These are phyloP conservation scores for Lasiodiplodia sp. DNA, from an alignment of 2,329 filamentous ascomycete genomes.

Conservation along the genomic window DNA sequence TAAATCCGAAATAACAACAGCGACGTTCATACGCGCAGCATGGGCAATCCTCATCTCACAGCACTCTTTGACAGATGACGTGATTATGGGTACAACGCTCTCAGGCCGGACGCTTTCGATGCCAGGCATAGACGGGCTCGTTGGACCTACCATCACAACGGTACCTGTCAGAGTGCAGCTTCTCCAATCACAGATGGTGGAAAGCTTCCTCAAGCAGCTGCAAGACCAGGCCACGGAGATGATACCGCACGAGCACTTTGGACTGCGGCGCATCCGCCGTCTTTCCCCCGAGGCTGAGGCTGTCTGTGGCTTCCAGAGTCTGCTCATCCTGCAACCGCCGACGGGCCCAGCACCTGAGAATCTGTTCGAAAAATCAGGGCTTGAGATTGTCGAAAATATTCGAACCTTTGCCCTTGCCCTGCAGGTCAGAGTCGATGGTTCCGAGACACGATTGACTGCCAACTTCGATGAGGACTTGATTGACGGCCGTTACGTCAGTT, in stretches of 20 bases:
- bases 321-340: conserved; percentile 57
- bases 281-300: conserved; percentile 53
- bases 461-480: neutral
- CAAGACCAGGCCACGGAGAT: neutral
- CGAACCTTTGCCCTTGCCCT: neutral
- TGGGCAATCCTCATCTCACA: too few relatives aligned
- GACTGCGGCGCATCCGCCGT: conserved; percentile 29
- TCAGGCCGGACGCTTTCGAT: conserved; percentile 46
- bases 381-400: neutral
- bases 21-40: too few relatives aligned
- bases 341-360: too few relatives aligned
- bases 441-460: neutral
- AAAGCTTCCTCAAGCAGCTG: conserved; percentile 34
- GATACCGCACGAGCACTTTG: conserved; percentile 38
- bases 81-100: conserved; percentile 46
- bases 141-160: conserved; percentile 49
- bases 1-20: too few relatives aligned
- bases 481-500: neutral
- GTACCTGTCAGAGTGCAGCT: conserved; percentile 47
- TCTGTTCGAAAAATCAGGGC: too few relatives aligned
- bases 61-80: conserved; percentile 40
- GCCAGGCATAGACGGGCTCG: conserved; percentile 43
- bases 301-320: conserved; percentile 61
- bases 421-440: neutral
- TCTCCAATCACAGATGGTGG: conserved; percentile 37